These are phyloP conservation scores for Lentinula edodes DNA, from an alignment of 768 basidiomycete species.

Conservation along the genomic window DNA sequence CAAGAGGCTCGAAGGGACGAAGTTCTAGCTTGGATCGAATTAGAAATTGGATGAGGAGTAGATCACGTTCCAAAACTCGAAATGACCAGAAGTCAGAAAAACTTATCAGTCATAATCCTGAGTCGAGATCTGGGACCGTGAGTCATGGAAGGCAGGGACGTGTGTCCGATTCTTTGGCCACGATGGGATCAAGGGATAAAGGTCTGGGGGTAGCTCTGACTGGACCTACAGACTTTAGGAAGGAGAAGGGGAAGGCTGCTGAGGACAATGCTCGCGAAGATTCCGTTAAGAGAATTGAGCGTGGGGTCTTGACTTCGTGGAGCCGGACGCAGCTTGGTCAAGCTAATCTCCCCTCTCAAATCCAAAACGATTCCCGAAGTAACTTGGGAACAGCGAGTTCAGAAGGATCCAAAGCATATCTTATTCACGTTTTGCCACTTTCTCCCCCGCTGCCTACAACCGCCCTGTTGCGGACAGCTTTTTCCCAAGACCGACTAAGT, in stretches of 20 bases:
- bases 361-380: no score
- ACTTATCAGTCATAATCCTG: no score
- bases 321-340: background rate
- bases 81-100: background rate
- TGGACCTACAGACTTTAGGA: background rate
- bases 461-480: background rate
- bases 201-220: background rate
- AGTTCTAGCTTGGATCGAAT: background rate
- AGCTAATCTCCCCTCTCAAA: background rate
- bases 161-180: background rate
- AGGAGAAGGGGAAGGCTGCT: background rate
- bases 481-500: background rate
- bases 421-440: background rate
- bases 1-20: background rate
- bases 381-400: no score
- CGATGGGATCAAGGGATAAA: background rate
- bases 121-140: no score
- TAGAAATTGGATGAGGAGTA: background rate
- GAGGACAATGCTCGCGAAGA: no score
- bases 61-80: background rate
- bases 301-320: background rate
- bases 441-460: background rate
- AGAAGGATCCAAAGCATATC: background rate
- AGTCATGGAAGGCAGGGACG: background rate
- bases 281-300: background rate